Evolutionary conservation across 352 stramenopile genomes (phyloP).

Genomic region (Pythium volutum): DNA sequence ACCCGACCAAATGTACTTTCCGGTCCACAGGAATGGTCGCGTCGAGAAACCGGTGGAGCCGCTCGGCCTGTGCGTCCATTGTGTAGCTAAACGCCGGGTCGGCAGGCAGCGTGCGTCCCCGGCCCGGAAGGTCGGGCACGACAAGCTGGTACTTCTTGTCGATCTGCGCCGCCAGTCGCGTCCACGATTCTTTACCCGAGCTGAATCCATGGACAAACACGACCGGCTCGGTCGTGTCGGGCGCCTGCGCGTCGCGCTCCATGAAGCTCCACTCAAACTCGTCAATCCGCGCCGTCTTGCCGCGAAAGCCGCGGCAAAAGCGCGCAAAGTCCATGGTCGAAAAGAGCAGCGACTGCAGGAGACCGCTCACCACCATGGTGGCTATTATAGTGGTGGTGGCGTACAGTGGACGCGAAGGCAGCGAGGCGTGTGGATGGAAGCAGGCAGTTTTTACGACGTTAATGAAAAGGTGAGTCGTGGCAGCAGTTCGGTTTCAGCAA

Average conservation of each 20-base stretch:
- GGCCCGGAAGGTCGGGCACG: conserved; percentile 67
- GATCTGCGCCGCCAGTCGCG: conserved; percentile 44
- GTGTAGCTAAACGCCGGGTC: conserved; percentile 45
- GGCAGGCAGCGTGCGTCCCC: conserved; percentile 55
- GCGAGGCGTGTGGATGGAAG: too few species aligned
- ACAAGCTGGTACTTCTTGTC: conserved; percentile 56
- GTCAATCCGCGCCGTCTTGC: conserved; percentile 41
- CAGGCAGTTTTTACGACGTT: too few species aligned
- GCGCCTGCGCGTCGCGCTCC: conserved; percentile 40
- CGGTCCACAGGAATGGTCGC: conserved; percentile 40
- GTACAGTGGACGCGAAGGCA: too few species aligned
- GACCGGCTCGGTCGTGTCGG: conserved; percentile 43
- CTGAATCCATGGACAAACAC: conserved; percentile 76
- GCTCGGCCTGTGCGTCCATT: conserved; percentile 45
- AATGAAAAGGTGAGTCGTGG: too few species aligned
- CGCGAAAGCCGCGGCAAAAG: conserved; percentile 50
- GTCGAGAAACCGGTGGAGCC: conserved; percentile 59
- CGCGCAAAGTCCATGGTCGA: conserved; percentile 46
- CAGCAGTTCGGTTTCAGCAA: too few species aligned
- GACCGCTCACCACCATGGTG: too few species aligned
- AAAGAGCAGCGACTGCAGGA: conserved; percentile 23
- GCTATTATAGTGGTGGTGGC: too few species aligned
- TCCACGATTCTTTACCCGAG: conserved; percentile 67
- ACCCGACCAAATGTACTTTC: conserved; percentile 71
- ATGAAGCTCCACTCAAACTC: conserved; percentile 77